Evolutionary conservation across 148 eudicot genomes (phyloP).

Genomic region (Rhododendron williamsianum): DNA sequence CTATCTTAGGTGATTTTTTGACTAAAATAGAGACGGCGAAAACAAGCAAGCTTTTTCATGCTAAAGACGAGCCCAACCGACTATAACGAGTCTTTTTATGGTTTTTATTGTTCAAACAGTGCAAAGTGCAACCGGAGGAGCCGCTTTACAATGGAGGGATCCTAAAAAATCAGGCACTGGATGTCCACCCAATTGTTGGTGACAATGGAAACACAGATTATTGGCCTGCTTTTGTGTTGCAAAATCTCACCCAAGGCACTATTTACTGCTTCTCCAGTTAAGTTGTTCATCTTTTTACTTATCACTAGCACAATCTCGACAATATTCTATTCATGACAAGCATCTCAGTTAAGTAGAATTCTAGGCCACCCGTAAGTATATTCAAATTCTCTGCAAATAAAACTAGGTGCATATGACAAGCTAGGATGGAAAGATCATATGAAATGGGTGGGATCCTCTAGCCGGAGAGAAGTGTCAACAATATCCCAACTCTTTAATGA

Average conservation of each 20-base stretch:
- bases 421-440: not conserved
- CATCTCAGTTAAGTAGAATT: not conserved
- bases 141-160: slow-evolving; percentile 47
- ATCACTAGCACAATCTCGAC: not conserved
- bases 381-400: not conserved
- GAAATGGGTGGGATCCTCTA: not conserved
- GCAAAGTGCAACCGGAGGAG: slow-evolving; percentile 33
- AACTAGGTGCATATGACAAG: not conserved
- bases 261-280: slow-evolving; percentile 45
- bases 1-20: not conserved
- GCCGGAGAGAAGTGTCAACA: not conserved
- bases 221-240: slow-evolving; percentile 29
- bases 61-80: not conserved
- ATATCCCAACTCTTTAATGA: not conserved
- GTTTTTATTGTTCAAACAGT: slow-evolving; percentile 15
- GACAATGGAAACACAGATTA: slow-evolving; percentile 10
- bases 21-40: not conserved
- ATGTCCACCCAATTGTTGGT: not conserved
- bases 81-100: not conserved
- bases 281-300: not conserved
- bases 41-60: not conserved
- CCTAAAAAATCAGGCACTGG: slow-evolving; percentile 17
- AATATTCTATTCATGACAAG: too few relatives aligned
- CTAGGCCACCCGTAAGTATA: not conserved
- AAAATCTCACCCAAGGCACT: slow-evolving; percentile 26